Conservation (phyloP, 2,329 filamentous ascomycete species). For the Sordariomycetes sp. region DNA sequence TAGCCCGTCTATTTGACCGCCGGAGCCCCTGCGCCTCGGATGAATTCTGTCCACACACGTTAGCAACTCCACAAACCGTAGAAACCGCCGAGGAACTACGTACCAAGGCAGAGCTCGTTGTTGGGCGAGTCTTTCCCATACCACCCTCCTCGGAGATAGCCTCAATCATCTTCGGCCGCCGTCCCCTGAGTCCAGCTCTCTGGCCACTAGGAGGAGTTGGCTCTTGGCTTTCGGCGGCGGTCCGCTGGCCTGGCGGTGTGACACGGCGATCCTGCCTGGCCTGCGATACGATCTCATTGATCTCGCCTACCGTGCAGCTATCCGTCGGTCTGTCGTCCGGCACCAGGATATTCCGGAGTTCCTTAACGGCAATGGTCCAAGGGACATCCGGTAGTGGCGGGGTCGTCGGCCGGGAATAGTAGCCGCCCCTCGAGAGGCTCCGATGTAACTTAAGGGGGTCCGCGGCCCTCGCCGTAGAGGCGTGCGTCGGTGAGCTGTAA, state of each 20-base stretch:
- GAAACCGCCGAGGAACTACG: not conserved
- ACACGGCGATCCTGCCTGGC: not conserved
- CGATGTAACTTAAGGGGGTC: constrained; percentile 53
- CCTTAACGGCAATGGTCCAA: constrained; percentile 74
- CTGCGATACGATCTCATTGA: constrained; percentile 32
- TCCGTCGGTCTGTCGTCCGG: constrained; percentile 60
- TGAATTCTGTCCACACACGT: not conserved
- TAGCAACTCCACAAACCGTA: not conserved
- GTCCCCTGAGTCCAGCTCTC: constrained; percentile 57
- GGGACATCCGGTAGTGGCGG: constrained; percentile 70
- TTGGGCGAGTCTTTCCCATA: constrained; percentile 48
- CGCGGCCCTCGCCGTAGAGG: constrained; percentile 70
- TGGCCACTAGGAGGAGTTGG: constrained; percentile 14
- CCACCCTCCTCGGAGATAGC: constrained; percentile 37
- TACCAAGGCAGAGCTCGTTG: constrained; percentile 23
- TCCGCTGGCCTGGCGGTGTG: not conserved
- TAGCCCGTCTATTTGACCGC: constrained; percentile 32
- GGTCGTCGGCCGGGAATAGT: constrained; percentile 34
- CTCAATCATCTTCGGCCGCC: constrained; percentile 46
- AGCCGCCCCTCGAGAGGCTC: constrained; percentile 39
- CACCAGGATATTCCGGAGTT: constrained; percentile 71
- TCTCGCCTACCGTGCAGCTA: constrained; percentile 66
- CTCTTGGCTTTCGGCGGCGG: not conserved
- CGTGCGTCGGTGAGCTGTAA: constrained; percentile 78
- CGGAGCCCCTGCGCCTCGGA: constrained; percentile 8